Conservation (phyloP, 805 yeast genomes). For the Cyberlindnera xylosilytica region DNA sequence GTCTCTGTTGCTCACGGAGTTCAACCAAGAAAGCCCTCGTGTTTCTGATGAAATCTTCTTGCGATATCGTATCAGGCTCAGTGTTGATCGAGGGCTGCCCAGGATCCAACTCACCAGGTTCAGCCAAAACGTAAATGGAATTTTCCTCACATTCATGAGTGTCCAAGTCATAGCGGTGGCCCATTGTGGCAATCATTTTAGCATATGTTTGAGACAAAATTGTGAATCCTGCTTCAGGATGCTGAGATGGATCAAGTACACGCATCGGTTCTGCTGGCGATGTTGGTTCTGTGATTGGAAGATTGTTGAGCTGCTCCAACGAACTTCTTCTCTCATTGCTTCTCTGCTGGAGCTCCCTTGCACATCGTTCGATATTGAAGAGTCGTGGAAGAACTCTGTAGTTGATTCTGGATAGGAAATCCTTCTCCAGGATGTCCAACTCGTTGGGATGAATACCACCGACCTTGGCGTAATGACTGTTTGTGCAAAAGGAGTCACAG, state of each 20-base stretch:
- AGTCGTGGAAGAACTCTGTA: constrained; percentile 70
- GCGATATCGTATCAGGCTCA: constrained; percentile 30
- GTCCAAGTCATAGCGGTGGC: constrained; percentile 4
- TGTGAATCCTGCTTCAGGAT: constrained; percentile 34
- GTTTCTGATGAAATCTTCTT: constrained; percentile 1
- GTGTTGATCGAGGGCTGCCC: constrained; percentile 19
- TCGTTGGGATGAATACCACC: constrained; percentile 89
- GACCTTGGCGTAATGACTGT: constrained; percentile 90
- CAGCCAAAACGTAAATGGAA: not conserved
- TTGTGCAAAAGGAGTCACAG: constrained; percentile 92
- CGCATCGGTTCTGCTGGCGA: not conserved
- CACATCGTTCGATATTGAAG: constrained; percentile 36
- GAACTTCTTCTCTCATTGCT: constrained; percentile 20
- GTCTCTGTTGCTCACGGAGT: not conserved
- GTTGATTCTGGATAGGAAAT: constrained; percentile 74
- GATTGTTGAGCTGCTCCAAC: constrained; percentile 1
- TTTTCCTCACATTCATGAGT: not conserved
- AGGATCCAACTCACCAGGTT: not conserved
- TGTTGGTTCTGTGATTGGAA: not conserved
- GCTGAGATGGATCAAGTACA: constrained; percentile 1
- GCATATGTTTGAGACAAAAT: constrained; percentile 30
- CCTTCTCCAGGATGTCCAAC: constrained; percentile 82
- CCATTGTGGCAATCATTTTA: not conserved
- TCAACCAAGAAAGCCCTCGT: not conserved
- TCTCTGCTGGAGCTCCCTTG: constrained; percentile 26